Percentiles rank a stretch among this genome's conserved stretches.
phyloP scores from a whole-genome alignment of 2,329 filamentous ascomycete genomes.

The Paramyrothecium sp. region DNA sequence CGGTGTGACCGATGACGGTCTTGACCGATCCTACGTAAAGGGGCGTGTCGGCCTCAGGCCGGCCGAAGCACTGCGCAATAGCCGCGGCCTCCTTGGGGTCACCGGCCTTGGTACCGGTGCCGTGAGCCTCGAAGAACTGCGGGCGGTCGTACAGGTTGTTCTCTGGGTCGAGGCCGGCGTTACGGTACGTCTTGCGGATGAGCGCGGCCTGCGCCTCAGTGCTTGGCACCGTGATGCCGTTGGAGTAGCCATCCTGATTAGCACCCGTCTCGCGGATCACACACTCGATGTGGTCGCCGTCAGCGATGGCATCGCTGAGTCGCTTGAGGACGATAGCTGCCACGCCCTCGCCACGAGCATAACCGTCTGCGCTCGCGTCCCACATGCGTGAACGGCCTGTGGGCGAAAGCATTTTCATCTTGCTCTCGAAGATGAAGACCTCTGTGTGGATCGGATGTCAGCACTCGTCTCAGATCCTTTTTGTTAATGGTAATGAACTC shows the following conservation, averaged over 20 bases:
- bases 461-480: too few species aligned
- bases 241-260: constrained; percentile 15
- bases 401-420: constrained; percentile 30
- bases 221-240: constrained; percentile 34
- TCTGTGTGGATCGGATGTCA: too few species aligned
- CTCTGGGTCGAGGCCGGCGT: constrained; percentile 32
- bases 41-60: background rate
- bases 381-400: constrained; percentile 34
- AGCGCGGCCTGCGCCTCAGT: constrained; percentile 36
- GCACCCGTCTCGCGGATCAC: constrained; percentile 18
- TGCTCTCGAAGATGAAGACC: background rate
- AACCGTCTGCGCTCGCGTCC: constrained; percentile 44
- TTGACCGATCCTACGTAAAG: constrained; percentile 13
- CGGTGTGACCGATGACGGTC: constrained; percentile 10
- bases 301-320: constrained; percentile 37
- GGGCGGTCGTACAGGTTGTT: constrained; percentile 23
- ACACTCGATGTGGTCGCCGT: constrained; percentile 19
- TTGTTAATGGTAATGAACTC: background rate
- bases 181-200: constrained; percentile 34
- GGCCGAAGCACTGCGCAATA: constrained; percentile 39
- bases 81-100: constrained; percentile 42
- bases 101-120: constrained; percentile 38
- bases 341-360: constrained; percentile 27
- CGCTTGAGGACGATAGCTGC: constrained; percentile 44
- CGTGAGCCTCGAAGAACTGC: constrained; percentile 44